Base-by-base conservation (phyloP, 228 moss, liverwort and hornwort species). In the Sphagnum fallax region DNA sequence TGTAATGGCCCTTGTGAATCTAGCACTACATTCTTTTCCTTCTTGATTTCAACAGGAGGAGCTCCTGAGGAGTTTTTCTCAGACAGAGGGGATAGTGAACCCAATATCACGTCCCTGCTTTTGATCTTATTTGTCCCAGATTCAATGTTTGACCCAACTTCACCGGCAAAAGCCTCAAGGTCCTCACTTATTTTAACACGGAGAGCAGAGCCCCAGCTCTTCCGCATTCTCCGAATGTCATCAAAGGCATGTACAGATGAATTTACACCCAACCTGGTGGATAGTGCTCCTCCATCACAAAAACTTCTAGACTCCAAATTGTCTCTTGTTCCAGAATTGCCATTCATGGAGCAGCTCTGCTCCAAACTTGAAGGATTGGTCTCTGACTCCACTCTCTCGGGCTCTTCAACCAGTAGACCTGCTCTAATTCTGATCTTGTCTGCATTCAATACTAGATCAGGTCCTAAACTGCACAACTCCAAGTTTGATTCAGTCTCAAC, bases 141-240 rank as follows among this genome's bases (percentile, higher is more conserved):
- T 53, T 76, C 63, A 47, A 71, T 49, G 11, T 74, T 63, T 12
- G 74, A 69, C 70, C 61, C 69, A 13, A 47, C 52, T 11, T 65
- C 74, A 75, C 60, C 59, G 48, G 72, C 65, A 6, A 52, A 61
- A 80, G 70, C 51, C 16, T 67, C 72, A 47, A 65, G 49, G 5
- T 49, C 65, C 49, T 78, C 78, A 65, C 67, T 53, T 14, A 72
- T 67, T 78, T 88, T 98, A 52, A 93, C 87, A 50, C 94, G 84
- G 47, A 93, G 75, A 13, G 98, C 93, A 75, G 90, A 90, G 11
- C 98, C 98, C 93, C 98, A 98, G 71, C 98, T 98, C 76, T 84
- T 91, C 16, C 98, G 79, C 73, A 98, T 74, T 72, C 70, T 84
- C 47, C 86, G 87, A 5, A 81, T 87, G 53, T 83, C 84, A 67